Base-by-base conservation (phyloP, 2,329 filamentous ascomycete species). In the Gaeumannomyces tritici region DNA sequence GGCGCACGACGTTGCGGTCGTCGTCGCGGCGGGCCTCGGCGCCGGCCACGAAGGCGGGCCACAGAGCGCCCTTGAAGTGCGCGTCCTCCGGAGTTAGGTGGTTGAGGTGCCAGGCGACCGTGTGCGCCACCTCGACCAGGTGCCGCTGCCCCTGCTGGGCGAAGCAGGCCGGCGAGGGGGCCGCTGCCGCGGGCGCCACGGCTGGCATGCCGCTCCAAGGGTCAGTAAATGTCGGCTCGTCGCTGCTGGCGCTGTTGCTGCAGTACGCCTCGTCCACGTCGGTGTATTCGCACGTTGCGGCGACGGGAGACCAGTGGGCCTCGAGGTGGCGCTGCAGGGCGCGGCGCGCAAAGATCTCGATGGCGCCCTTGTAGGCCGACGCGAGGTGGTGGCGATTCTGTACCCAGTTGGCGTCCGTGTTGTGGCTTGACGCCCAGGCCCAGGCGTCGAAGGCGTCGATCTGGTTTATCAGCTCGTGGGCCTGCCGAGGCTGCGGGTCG, bases 41-140 rank as follows among this genome's bases (percentile, higher is more conserved):
- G 9, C 63, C 64, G 2, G 62, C 24, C 24, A 65, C 28, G 18
- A 65, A 65, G 28, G 61, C 59, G 2, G 64, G 63, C 64, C 64
- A 65, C 31, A 64, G 61, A 15, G 63, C 59, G 31, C 64, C 61
- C 27, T 65, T 65, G 61, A 65, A 64, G 54, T 65, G 64, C n/a
- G 59, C 55, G 55, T 65, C 64, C 5, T 33, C 57, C 8, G 61
- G 31, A 18, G 55, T 31, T 9, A 65, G 63, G 18, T 64, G 55
- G 15, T 58, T 42, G 28, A 65, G 61, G 35, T 64, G 63, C 54
- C 57, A 35, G 31, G 58, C 58, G n/a, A 51, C 33, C 42, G 42
- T 51, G 21, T 51, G 42, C 21, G 42, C 42, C 42, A 51, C 42
- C 42, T 51, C 42, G n/a, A 59, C 58, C 33, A 47, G 27, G 58